Evolutionary conservation across 1,284 basidiomycete genomes (phyloP), one percentile per base, ranked within the genome.

Genomic region (Volvariella surrecta): DNA sequence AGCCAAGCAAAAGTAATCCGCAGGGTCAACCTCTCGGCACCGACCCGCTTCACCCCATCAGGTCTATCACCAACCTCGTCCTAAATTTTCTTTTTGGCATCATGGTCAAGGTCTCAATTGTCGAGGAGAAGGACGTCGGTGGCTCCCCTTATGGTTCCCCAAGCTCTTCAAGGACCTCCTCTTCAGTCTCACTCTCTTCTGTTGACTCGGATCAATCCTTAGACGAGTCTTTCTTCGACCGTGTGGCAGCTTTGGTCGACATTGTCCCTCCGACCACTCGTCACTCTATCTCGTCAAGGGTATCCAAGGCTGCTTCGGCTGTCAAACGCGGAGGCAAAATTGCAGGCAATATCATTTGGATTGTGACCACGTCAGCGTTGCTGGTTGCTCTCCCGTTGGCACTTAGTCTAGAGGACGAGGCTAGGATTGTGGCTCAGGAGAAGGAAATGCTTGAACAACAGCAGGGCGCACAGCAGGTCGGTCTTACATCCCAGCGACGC

Each of bases 361-460:
- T 97, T 51, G 73, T 95, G 58, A 95, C 91, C 46, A 99, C 95
- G 13, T 91, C 85, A 39, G 92, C 93, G 1, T 71, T 99, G 40
- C 78, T 99, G 47, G 84, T 99, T 40, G 96, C 90, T 4, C 73
- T 99, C 40, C 95, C 95, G 20, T 75, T 97, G 52, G 92, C 93
- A 1, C 74, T 99, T 52, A 87, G 84, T 45, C 75, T 98, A 51
- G 95, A 99, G 66, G 95, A 96, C 64, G 95, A 99, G 70, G 86
- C 88, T 41, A 91, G 92, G 66, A 79, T 96, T 48, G 85, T 93
- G 3, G 83, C 86, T 45, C 94, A 98, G 67, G 95, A 99, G 68
- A 86, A 89, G 68, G 93, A 98, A 64, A 82, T 93, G 76, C 69
- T 89, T 53, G 89, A 89, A 42, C 92, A 96, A 63, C 91, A 92